These are phyloP conservation scores for Talaromyces sp. DNA, from an alignment of 2,329 filamentous ascomycete species.

Conservation along the genomic window DNA sequence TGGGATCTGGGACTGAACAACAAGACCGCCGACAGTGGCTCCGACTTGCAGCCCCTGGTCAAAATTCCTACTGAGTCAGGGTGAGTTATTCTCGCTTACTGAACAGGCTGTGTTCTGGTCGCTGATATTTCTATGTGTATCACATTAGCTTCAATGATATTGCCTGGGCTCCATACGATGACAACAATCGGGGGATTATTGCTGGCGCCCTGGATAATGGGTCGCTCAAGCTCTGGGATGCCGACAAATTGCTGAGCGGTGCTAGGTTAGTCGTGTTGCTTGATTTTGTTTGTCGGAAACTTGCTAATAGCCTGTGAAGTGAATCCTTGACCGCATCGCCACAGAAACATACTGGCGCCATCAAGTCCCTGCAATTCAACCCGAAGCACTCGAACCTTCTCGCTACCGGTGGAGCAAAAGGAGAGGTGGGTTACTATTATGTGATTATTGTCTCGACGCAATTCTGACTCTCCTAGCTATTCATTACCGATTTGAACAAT, in stretches of 20 bases:
- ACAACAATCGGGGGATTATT: conserved; percentile 80
- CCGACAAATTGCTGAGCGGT: conserved; percentile 58
- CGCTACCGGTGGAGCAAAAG: conserved; percentile 88
- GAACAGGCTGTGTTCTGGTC: background rate
- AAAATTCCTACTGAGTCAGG: conserved; percentile 85
- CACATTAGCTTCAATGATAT: conserved; percentile 83
- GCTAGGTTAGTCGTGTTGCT: conserved; percentile 40
- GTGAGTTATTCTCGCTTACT: conserved; percentile 45
- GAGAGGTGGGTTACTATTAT: conserved; percentile 54
- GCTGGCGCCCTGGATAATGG: conserved; percentile 94
- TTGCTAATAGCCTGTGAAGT: conserved; percentile 24
- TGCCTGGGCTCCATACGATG: conserved; percentile 81
- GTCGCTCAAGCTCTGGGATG: conserved; percentile 89
- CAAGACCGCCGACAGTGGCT: conserved; percentile 61
- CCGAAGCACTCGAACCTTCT: conserved; percentile 85
- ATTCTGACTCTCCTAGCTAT: conserved; percentile 51
- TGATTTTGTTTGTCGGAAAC: background rate
- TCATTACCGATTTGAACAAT: conserved; percentile 91
- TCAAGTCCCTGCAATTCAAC: conserved; percentile 97
- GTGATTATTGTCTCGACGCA: background rate
- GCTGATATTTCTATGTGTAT: background rate
- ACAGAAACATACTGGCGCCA: conserved; percentile 83
- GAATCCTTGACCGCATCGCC: conserved; percentile 83
- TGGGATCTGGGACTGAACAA: conserved; percentile 89
- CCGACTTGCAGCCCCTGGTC: conserved; percentile 80